These are phyloP conservation scores for Anthracocystis walkeri DNA, from an alignment of 1,284 basidiomycete species.

Conservation along the genomic window DNA sequence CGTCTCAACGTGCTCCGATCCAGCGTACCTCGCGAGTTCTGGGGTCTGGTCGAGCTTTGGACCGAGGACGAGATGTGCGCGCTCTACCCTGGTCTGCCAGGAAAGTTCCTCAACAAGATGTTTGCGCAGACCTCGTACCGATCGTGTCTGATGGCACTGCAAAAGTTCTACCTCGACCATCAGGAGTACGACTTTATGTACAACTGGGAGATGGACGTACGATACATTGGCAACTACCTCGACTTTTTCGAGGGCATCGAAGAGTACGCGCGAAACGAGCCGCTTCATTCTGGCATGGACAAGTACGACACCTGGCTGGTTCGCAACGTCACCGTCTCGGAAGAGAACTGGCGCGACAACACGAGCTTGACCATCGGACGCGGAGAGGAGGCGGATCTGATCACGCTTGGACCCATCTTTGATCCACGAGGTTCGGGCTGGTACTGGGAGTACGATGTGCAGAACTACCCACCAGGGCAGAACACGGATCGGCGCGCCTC, in stretches of 20 bases:
- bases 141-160: conserved; percentile 68
- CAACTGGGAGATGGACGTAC: conserved; percentile 70
- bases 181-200: conserved; percentile 69
- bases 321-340: conserved; percentile 62
- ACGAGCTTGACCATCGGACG: conserved; percentile 48
- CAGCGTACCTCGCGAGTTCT: conserved; percentile 68
- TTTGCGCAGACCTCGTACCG: conserved; percentile 69
- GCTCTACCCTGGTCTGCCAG: conserved; percentile 67
- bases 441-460: conserved; percentile 70
- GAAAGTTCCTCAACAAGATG: conserved; percentile 69
- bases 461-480: conserved; percentile 67
- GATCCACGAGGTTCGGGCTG: conserved; percentile 69
- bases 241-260: conserved; percentile 69
- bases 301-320: conserved; percentile 70
- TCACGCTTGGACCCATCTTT: conserved; percentile 69
- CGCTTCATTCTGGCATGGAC: conserved; percentile 66
- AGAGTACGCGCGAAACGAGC: conserved; percentile 65
- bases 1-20: conserved; percentile 66
- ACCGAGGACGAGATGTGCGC: conserved; percentile 69
- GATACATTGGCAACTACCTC: conserved; percentile 69
- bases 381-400: conserved; percentile 67
- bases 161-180: conserved; percentile 69
- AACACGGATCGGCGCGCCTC: conserved; percentile 66
- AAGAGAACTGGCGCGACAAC: conserved; percentile 65
- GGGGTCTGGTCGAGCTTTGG: conserved; percentile 69